Conservation (phyloP, 805 yeast species). For the Blastobotrys muscicola region DNA sequence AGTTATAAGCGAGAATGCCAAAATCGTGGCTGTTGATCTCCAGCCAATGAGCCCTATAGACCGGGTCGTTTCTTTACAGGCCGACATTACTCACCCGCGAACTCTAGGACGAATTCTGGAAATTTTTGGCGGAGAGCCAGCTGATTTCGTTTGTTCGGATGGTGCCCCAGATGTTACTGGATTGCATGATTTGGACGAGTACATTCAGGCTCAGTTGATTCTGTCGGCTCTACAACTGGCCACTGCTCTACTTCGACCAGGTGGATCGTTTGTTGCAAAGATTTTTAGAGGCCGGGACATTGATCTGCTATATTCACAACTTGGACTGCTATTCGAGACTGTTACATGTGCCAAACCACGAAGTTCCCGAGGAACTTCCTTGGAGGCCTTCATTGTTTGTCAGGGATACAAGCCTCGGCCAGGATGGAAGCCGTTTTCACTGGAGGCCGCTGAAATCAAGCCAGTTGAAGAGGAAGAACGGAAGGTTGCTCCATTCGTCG, state of each 20-base stretch:
- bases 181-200: slow-evolving; percentile 90
- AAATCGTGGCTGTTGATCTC: slow-evolving; percentile 87
- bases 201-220: slow-evolving; percentile 89
- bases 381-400: slow-evolving; percentile 92
- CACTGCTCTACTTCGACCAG: slow-evolving; percentile 77
- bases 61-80: slow-evolving; percentile 84
- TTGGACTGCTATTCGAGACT: slow-evolving; percentile 72
- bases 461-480: slow-evolving; percentile 44
- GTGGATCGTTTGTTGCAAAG: slow-evolving; percentile 93
- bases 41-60: slow-evolving; percentile 98
- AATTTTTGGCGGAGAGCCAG: slow-evolving; percentile 82
- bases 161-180: slow-evolving; percentile 99
- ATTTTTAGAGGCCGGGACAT: slow-evolving; percentile 95
- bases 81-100: slow-evolving; percentile 94
- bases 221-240: slow-evolving; percentile 87
- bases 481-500: slow-evolving; percentile 78
- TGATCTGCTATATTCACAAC: slow-evolving; percentile 85
- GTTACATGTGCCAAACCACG: slow-evolving; percentile 96
- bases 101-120: slow-evolving; percentile 69
- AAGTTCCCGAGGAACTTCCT: slow-evolving; percentile 86
- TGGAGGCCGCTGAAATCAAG: background rate
- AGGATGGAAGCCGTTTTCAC: slow-evolving; percentile 63
- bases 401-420: slow-evolving; percentile 73
- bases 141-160: slow-evolving; percentile 92
- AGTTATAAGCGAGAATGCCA: slow-evolving; percentile 36